These are phyloP conservation scores for Diddensiella transvaalensis DNA, from an alignment of 805 yeast species.

Conservation along the genomic window DNA sequence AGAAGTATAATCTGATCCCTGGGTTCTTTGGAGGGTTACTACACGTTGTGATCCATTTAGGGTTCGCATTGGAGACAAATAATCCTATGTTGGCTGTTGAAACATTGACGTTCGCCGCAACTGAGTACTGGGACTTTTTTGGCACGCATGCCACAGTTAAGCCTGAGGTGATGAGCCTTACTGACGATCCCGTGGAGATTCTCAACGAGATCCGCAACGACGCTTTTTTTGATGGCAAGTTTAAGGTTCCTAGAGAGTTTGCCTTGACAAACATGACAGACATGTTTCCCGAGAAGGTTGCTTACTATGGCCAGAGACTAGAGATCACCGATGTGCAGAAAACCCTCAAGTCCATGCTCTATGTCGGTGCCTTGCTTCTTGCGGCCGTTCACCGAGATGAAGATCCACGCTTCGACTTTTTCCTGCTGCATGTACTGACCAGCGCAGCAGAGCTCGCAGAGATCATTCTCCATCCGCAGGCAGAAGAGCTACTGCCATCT, in stretches of 20 bases:
- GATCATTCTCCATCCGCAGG: constrained; percentile 14
- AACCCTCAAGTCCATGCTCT: constrained; percentile 21
- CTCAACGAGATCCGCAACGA: constrained; percentile 23
- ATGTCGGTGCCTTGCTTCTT: constrained; percentile 22
- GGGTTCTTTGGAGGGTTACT: constrained; percentile 27
- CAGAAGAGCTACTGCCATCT: constrained; percentile 9
- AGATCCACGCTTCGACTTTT: constrained; percentile 27
- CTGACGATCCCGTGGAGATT: constrained; percentile 23
- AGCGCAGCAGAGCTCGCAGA: constrained; percentile 26
- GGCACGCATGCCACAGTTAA: neutral
- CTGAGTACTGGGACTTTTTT: constrained; percentile 16
- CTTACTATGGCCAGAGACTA: constrained; percentile 18
- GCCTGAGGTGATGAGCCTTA: constrained; percentile 4
- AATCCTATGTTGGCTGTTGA: constrained; percentile 35
- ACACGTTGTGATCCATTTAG: constrained; percentile 35
- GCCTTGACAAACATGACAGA: constrained; percentile 7
- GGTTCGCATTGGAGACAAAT: constrained; percentile 35
- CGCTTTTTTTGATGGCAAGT: constrained; percentile 15
- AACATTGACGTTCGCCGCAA: constrained; percentile 32
- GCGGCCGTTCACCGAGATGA: constrained; percentile 23
- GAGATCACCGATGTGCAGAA: constrained; percentile 21
- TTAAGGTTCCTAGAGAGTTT: constrained; percentile 7
- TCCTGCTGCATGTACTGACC: constrained; percentile 31
- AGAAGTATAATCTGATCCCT: constrained; percentile 15
- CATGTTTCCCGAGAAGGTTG: constrained; percentile 17